Evolutionary conservation across 1,284 basidiomycete genomes (phyloP).

Genomic region (Retiboletus flavoniger): DNA sequence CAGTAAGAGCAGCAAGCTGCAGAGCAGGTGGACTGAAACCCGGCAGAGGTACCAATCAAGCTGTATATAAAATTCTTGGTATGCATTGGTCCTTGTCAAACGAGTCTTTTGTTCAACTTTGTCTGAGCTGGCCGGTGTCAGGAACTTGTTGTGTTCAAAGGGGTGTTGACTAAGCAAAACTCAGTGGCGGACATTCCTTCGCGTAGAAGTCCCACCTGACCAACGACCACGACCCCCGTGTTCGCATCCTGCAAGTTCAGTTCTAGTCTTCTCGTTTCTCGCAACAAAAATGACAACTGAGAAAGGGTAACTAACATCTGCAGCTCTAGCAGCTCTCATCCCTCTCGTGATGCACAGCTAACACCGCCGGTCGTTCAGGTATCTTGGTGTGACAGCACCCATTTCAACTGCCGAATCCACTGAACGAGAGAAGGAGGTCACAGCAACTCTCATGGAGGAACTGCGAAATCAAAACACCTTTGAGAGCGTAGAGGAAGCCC

Average conservation of each 20-base stretch:
- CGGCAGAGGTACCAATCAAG: no score
- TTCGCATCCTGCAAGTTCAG: slow-evolving; percentile 11
- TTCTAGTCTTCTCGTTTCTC: background rate
- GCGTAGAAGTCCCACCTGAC: slow-evolving; percentile 15
- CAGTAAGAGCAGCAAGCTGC: background rate
- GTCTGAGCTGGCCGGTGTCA: no score
- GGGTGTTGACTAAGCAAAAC: slow-evolving; percentile 28
- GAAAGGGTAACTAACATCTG: slow-evolving; percentile 32
- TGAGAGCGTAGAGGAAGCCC: slow-evolving; percentile 87
- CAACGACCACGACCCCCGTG: slow-evolving; percentile 16
- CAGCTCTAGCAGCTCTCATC: background rate
- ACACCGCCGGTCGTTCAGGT: slow-evolving; percentile 41
- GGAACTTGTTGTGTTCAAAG: no score
- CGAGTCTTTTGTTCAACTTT: background rate
- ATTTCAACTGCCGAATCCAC: slow-evolving; percentile 81
- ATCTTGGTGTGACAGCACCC: slow-evolving; percentile 84
- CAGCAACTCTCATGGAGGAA: slow-evolving; percentile 85
- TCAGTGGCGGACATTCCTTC: slow-evolving; percentile 16
- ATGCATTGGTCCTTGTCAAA: background rate
- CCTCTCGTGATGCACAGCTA: slow-evolving; percentile 8
- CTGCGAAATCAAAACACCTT: slow-evolving; percentile 85
- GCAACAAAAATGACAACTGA: slow-evolving; percentile 39
- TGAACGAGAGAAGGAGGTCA: slow-evolving; percentile 78
- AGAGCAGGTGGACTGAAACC: no score
- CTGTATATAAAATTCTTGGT: no score